A percentile compares a stretch with the other conserved stretches of the same genome.
phyloP scores from a whole-genome alignment of 2,329 filamentous ascomycete species.

The Alternaria angustiovoidea region DNA sequence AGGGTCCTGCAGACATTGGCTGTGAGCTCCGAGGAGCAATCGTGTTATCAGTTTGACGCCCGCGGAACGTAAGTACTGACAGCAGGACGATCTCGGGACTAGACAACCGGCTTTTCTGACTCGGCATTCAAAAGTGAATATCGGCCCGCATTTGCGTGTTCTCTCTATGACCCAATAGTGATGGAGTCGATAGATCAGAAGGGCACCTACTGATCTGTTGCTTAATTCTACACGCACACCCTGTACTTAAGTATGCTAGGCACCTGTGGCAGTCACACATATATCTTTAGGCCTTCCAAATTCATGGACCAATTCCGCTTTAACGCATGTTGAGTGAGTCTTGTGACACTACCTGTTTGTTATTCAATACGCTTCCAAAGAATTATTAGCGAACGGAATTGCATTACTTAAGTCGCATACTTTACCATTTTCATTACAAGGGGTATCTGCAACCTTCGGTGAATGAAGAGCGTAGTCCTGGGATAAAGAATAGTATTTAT shows the following conservation, averaged over 20 bases:
- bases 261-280: neutral
- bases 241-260: neutral
- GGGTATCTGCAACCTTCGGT: neutral
- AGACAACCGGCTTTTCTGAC: neutral
- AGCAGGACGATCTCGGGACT: neutral
- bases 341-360: neutral
- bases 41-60: slow-evolving; percentile 1
- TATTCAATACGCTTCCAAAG: neutral
- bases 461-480: neutral
- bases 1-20: slow-evolving; percentile 1
- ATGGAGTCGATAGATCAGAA: neutral
- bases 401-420: neutral
- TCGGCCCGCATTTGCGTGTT: neutral
- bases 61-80: slow-evolving; percentile 4
- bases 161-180: neutral
- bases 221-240: neutral
- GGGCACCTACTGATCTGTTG: neutral
- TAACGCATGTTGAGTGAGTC: neutral
- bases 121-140: neutral
- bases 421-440: neutral
- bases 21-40: neutral
- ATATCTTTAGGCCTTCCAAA: neutral
- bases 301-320: neutral
- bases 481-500: neutral
- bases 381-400: neutral